These are phyloP conservation scores for Diaporthe citri DNA, from an alignment of 2,329 filamentous ascomycete genomes.

Conservation along the genomic window DNA sequence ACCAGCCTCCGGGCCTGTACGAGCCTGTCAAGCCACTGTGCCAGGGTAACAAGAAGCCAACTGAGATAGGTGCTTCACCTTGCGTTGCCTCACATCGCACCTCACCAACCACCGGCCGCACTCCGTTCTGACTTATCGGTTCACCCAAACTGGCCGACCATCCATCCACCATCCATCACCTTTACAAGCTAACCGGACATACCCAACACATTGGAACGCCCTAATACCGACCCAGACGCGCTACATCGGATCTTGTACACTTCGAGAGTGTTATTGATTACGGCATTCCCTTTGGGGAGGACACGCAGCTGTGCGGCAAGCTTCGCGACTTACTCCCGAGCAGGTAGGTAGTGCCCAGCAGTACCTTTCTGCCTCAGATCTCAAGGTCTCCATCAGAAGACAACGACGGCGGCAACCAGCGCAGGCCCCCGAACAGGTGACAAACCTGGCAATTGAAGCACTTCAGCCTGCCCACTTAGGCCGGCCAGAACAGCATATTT, in stretches of 20 bases:
- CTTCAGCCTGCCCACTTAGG: background rate
- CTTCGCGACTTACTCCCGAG: slow-evolving; percentile 7
- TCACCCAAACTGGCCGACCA: slow-evolving; percentile 12
- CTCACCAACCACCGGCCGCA: slow-evolving; percentile 30
- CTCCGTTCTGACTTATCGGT: slow-evolving; percentile 13
- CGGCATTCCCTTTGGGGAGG: background rate
- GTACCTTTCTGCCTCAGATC: slow-evolving; percentile 18
- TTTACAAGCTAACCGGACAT: slow-evolving; percentile 24
- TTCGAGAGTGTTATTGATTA: slow-evolving; percentile 15
- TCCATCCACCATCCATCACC: slow-evolving; percentile 33
- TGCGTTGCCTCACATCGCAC: slow-evolving; percentile 35
- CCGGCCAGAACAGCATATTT: slow-evolving; percentile 1
- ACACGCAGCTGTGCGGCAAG: slow-evolving; percentile 1
- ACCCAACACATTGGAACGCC: slow-evolving; percentile 26
- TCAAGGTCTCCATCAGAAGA: background rate
- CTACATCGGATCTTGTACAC: slow-evolving; percentile 31
- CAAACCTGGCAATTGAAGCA: background rate
- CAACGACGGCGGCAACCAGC: background rate
- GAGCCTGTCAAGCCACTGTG: slow-evolving; percentile 42
- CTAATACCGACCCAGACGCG: slow-evolving; percentile 11
- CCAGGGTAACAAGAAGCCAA: slow-evolving; percentile 39
- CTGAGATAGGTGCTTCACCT: slow-evolving; percentile 37
- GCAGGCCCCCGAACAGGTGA: background rate
- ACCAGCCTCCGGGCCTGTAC: slow-evolving; percentile 39
- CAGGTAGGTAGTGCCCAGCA: background rate